Base-by-base conservation (phyloP, 2,329 filamentous ascomycete genomes). In the Hypoxylon sp. region DNA sequence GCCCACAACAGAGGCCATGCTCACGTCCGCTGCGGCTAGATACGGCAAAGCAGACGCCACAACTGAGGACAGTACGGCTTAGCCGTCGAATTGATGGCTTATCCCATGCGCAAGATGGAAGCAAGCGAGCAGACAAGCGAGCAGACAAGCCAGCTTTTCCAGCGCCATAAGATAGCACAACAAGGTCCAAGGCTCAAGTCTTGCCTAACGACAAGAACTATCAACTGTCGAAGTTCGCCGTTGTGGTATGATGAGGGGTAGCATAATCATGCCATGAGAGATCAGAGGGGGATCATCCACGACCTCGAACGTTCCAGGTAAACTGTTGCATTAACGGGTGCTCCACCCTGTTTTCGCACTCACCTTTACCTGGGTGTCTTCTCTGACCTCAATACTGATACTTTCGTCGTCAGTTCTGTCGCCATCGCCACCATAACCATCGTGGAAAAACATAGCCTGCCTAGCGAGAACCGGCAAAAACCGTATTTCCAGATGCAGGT, bases 381-480 rank as follows among this genome's bases (percentile, higher is more conserved):
- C 56, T 11, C 46, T 63, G 45, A 65, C 32, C 61, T 70, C 64
- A 57, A 30, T 5, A 17, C 43, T 71, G 63, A 66, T 65, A 53
- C 14, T 53, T 64, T 59, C 56, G 59, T 63, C 66, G 66, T 69
- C 68, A 60, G 36, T 48, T 68, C 57, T 69, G 50, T 68, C 68
- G 62, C 63, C 65, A 67, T 68, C 65, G 59, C 51, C 55, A 59
- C 55, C 50, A 2, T 28, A 28, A 28, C 43, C 38, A 55, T 49
- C 19, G 49, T 46, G 38, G 28, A 17, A 43, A 5, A 13, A 62
- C 55, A 63, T 68, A 68, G 38, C 57, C 56, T 58, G 19, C 60
- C 56, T 64, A 17, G 49, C 46, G 63, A 64, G 10, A 21, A 34
- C 63, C 58, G 68, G 68, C 58, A 69, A 67, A 70, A 71, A 49